A percentile compares a stretch with the other conserved stretches of the same genome.
Evolutionary conservation across 2,329 filamentous ascomycete species (phyloP).

Genomic region (Metarhizium anisopliae): DNA sequence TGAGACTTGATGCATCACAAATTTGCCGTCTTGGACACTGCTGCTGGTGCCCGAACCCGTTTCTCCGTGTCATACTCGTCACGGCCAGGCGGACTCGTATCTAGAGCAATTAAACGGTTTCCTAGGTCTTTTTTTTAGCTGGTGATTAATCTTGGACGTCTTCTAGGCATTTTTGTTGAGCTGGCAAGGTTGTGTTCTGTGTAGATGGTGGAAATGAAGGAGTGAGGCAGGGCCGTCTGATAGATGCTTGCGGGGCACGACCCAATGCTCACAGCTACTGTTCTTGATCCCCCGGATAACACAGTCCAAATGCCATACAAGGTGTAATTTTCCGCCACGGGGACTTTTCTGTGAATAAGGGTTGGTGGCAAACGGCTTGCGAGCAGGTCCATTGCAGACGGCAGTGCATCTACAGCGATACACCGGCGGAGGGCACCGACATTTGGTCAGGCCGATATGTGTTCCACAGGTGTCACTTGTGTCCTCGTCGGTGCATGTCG

Average conservation of each 20-base stretch:
- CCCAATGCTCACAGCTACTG: no score
- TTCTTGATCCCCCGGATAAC: no score
- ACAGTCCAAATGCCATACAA: no score
- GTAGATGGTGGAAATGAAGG: no score
- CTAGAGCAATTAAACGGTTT: neutral
- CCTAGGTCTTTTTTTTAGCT: no score
- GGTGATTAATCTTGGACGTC: neutral
- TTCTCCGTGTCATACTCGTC: neutral
- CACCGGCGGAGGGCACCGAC: no score
- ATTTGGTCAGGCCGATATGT: neutral
- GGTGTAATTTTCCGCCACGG: neutral
- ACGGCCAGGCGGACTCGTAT: neutral
- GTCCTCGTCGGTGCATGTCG: neutral
- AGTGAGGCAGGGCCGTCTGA: neutral
- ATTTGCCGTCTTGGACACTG: neutral
- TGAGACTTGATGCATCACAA: neutral
- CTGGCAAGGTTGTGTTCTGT: no score
- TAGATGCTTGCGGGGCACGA: no score
- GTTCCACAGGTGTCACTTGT: neutral
- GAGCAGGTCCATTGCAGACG: no score
- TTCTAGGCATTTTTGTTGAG: neutral
- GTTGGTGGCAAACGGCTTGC: neutral
- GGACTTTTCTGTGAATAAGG: neutral
- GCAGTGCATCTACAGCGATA: no score
- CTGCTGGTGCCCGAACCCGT: neutral